Evolutionary conservation across 352 stramenopile species (phyloP).

Genomic region (Phytophthora fragariae): DNA sequence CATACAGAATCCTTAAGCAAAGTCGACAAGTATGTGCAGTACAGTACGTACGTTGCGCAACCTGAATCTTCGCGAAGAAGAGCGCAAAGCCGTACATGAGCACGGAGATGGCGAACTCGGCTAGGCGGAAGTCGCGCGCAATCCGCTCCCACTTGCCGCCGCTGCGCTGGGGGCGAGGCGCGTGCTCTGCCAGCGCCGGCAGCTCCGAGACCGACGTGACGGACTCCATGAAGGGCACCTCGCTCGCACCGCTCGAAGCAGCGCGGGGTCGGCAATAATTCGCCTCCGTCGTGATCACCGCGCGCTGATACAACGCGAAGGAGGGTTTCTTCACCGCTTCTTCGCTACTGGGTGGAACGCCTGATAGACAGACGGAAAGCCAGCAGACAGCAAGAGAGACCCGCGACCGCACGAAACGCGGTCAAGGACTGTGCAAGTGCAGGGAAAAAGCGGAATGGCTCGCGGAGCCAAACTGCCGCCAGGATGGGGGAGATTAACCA

Average conservation of each 20-base stretch:
- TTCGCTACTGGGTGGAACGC: constrained; percentile 29
- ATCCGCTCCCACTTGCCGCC: constrained; percentile 33
- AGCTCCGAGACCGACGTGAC: constrained; percentile 32
- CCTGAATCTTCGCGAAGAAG: constrained; percentile 47
- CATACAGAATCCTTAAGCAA: neutral
- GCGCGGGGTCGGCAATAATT: constrained; percentile 17
- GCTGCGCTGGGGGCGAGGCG: neutral
- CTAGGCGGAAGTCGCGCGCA: constrained; percentile 33
- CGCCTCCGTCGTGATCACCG: constrained; percentile 23
- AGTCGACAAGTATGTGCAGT: neutral
- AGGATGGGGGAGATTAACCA: constrained; percentile 19
- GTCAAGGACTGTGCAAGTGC: constrained; percentile 18
- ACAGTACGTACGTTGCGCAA: constrained; percentile 41
- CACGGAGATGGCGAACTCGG: constrained; percentile 45
- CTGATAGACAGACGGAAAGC: constrained; percentile 31
- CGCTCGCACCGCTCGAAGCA: constrained; percentile 40
- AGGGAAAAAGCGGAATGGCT: constrained; percentile 17
- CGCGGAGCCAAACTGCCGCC: neutral
- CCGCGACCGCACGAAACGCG: constrained; percentile 18
- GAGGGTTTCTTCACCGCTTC: constrained; percentile 37
- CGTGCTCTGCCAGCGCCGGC: constrained; percentile 8
- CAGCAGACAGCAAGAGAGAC: constrained; percentile 10
- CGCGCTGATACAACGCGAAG: constrained; percentile 18
- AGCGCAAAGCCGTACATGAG: constrained; percentile 49
- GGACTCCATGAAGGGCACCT: constrained; percentile 48